Percentiles rank a stretch among this genome's conserved stretches.
Evolutionary conservation across 2,329 filamentous ascomycete species (phyloP).

Genomic region (Amauroascus niger): DNA sequence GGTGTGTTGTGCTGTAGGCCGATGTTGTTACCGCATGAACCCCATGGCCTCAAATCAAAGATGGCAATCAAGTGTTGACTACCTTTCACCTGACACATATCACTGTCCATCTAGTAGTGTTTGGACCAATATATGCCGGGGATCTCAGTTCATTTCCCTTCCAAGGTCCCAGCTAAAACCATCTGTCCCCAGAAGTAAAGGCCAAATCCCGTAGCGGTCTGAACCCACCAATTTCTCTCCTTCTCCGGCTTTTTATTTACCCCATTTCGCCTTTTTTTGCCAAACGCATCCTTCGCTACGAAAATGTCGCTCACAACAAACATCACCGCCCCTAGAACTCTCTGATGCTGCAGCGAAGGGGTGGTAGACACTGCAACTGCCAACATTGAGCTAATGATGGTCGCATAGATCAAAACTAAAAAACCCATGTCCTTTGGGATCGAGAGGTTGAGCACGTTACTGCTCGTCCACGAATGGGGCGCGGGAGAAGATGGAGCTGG

Average conservation of each 20-base stretch:
- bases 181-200: constrained; percentile 27
- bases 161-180: constrained; percentile 20
- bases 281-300: constrained; percentile 26
- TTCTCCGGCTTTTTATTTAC: constrained; percentile 6
- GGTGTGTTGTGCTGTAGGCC: too few relatives aligned
- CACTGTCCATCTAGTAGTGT: too few relatives aligned
- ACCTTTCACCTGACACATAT: too few relatives aligned
- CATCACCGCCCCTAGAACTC: constrained; percentile 24
- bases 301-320: constrained; percentile 27
- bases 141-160: background rate
- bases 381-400: constrained; percentile 25
- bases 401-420: constrained; percentile 21
- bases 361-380: constrained; percentile 21
- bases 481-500: constrained; percentile 10
- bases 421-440: constrained; percentile 22
- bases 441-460: constrained; percentile 21
- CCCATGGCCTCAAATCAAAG: too few relatives aligned
- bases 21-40: too few relatives aligned
- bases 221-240: constrained; percentile 15
- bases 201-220: constrained; percentile 19
- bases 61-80: too few relatives aligned
- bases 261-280: constrained; percentile 7
- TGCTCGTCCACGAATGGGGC: constrained; percentile 2
- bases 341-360: constrained; percentile 18
- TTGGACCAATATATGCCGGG: too few relatives aligned